Conservation (phyloP, 108 stramenopile genomes). For the Skeletonema tropicum region DNA sequence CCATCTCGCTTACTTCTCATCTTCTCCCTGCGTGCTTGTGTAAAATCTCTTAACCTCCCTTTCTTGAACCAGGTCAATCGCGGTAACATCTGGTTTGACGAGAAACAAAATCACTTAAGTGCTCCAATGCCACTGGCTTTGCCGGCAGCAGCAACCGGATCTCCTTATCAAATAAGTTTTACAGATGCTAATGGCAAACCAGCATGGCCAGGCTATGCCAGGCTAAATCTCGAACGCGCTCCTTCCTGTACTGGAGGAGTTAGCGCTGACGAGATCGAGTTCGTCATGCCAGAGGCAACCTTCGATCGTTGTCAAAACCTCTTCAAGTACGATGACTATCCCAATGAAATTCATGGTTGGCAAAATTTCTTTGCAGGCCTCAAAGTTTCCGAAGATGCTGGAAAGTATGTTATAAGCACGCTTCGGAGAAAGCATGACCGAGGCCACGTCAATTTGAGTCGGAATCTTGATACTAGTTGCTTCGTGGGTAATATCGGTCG, state of each 20-base stretch:
- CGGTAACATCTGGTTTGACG: slow-evolving; percentile 15
- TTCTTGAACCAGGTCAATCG: background rate
- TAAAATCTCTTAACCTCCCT: background rate
- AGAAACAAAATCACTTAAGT: slow-evolving; percentile 19
- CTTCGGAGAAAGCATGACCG: slow-evolving; percentile 11
- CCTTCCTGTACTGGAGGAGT: slow-evolving; percentile 10
- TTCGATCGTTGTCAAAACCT: background rate
- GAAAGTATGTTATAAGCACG: slow-evolving; percentile 19
- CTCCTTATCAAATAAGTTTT: slow-evolving; percentile 14
- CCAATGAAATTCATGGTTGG: slow-evolving; percentile 6
- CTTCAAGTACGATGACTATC: slow-evolving; percentile 6
- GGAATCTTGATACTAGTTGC: slow-evolving; percentile 7
- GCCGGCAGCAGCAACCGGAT: slow-evolving; percentile 7
- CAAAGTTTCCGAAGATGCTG: slow-evolving; percentile 6
- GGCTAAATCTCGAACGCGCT: slow-evolving; percentile 5
- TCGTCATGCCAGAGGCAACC: background rate
- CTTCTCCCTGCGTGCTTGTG: background rate
- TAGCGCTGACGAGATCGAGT: background rate
- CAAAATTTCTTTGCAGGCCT: slow-evolving; percentile 22
- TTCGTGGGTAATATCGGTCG: slow-evolving; percentile 7
- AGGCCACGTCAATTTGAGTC: slow-evolving; percentile 8
- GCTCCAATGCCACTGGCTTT: slow-evolving; percentile 16
- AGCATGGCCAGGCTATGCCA: slow-evolving; percentile 19
- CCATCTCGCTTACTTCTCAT: background rate
- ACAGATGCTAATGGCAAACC: slow-evolving; percentile 16